Evolutionary conservation across 2,329 filamentous ascomycete genomes (phyloP).

Genomic region (Trichoderma hamatum): DNA sequence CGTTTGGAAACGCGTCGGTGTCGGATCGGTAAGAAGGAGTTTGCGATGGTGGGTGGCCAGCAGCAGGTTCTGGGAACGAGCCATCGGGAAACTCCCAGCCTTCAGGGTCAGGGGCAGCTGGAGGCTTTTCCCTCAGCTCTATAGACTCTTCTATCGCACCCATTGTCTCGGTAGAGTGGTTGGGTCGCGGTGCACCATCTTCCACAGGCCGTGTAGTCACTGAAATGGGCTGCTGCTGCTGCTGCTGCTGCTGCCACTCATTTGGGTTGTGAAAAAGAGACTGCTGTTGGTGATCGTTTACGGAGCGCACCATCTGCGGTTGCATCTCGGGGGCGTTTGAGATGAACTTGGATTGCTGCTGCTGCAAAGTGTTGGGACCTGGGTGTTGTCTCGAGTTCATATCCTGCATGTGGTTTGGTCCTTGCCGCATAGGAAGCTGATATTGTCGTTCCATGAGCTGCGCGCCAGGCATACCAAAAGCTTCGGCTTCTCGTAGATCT

Average conservation of each 20-base stretch:
- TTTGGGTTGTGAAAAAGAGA: slow-evolving; percentile 43
- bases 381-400: slow-evolving; percentile 56
- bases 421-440: slow-evolving; percentile 46
- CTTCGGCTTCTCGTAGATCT: slow-evolving; percentile 59
- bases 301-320: slow-evolving; percentile 56
- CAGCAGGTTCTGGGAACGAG: slow-evolving; percentile 60
- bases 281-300: slow-evolving; percentile 51
- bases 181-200: slow-evolving; percentile 39
- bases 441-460: slow-evolving; percentile 48
- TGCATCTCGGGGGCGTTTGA: slow-evolving; percentile 46
- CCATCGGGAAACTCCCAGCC: slow-evolving; percentile 93
- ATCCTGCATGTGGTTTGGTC: slow-evolving; percentile 61
- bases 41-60: slow-evolving; percentile 49
- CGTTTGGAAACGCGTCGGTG: slow-evolving; percentile 82
- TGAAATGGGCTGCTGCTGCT: slow-evolving; percentile 38
- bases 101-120: slow-evolving; percentile 60
- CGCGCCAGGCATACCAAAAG: slow-evolving; percentile 51
- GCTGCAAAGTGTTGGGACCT: slow-evolving; percentile 62
- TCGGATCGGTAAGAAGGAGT: slow-evolving; percentile 69
- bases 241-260: slow-evolving; percentile 39
- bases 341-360: slow-evolving; percentile 41
- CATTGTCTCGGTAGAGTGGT: slow-evolving; percentile 46
- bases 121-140: slow-evolving; percentile 52
- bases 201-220: slow-evolving; percentile 43
- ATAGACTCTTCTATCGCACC: slow-evolving; percentile 46